Evolutionary conservation across 73 alveolate genomes (phyloP), one percentile per base, ranked within the genome.

Genomic region (Paramecium sonneborni): DNA sequence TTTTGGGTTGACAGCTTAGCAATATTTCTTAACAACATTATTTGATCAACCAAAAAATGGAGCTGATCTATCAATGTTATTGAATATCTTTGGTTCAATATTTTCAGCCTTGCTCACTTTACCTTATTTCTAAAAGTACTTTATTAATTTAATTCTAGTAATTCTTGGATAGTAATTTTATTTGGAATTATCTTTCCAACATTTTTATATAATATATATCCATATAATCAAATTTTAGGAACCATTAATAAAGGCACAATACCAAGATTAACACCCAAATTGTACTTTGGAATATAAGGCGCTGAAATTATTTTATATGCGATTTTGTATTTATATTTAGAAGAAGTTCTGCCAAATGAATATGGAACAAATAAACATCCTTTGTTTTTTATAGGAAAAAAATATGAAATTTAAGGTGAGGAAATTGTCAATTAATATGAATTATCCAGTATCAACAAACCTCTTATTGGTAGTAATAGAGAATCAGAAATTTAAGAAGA

Each of bases 331-430:
- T 62, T 86, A 21, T 86, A 86, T 58, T 34, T 62, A 15, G 93
- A 86, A 35, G 15, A 57, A 35, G 93, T 86, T 48, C 41, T 86
- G 28, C 87, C 93, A 8, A 86, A 86, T 37, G 93, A 86, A 62
- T 86, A 86, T 86, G 93, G 93, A 62, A 76, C 85, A 15, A 62
- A 52, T 34, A 86, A 86, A 62, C 93, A 86, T 86, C 93, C 93
- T 58, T 76, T 86, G 34, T 86, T 86, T 85, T 86, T 86, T 58
- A 9, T 86, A 2, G 76, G 72, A 21, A 55, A 85, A 21, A 37
- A 57, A 12, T 85, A 57, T 24, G n/a, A 41, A 26, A 85, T 20
- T 15, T 85, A 52, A 55, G 92, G 24, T 0, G 76, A 43, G n/a
- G 8, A 28, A 1, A 24, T 35, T 55, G 21, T 28, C 3, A 38